Evolutionary conservation across 495 filamentous ascomycete genomes (phyloP).

Genomic region (Hyphodiscus hymeniophilus): DNA sequence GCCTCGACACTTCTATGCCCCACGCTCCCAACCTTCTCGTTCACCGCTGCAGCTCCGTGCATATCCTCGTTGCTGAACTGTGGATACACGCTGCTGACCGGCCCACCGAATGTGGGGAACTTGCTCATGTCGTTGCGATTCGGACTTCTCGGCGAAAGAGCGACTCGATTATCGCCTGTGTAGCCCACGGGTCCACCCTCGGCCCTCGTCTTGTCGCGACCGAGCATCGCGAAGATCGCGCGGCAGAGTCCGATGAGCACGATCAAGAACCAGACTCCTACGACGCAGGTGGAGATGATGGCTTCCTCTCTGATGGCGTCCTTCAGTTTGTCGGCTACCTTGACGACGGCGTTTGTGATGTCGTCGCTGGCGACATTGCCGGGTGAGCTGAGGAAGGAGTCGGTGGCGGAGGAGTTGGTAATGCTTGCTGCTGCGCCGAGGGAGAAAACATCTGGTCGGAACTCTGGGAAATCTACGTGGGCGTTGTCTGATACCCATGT

Average conservation of each 20-base stretch:
- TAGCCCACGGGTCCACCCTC: constrained; percentile 34
- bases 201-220: constrained; percentile 41
- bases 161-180: constrained; percentile 12
- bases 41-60: neutral
- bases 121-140: constrained; percentile 3
- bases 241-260: constrained; percentile 64
- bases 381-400: constrained; percentile 69
- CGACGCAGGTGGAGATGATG: constrained; percentile 61
- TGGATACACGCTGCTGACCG: constrained; percentile 6
- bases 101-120: constrained; percentile 19
- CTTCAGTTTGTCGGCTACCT: constrained; percentile 55
- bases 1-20: constrained; percentile 14
- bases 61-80: neutral
- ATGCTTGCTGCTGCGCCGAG: constrained; percentile 62
- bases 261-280: constrained; percentile 69
- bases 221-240: constrained; percentile 44
- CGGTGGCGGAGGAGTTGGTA: constrained; percentile 39
- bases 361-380: constrained; percentile 52
- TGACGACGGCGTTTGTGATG: constrained; percentile 64
- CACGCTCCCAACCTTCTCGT: constrained; percentile 11
- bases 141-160: neutral
- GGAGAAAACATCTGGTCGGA: constrained; percentile 77
- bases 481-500: constrained; percentile 87
- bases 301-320: constrained; percentile 59
- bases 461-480: constrained; percentile 68